Evolutionary conservation across 2,329 filamentous ascomycete genomes (phyloP).

Genomic region (Aspergillus cejpii): DNA sequence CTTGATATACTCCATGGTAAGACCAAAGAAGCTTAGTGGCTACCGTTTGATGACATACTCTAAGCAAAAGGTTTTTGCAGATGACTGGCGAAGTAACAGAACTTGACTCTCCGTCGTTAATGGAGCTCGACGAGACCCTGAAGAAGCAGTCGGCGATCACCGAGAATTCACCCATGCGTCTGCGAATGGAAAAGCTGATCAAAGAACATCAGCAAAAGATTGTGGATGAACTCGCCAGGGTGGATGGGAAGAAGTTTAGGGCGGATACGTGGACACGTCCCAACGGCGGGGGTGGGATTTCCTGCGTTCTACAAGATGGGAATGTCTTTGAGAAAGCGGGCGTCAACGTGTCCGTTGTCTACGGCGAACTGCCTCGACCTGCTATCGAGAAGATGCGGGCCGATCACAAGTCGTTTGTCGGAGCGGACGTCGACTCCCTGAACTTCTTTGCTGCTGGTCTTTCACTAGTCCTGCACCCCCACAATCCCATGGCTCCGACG

Average conservation of each 20-base stretch:
- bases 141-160: conserved; percentile 73
- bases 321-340: conserved; percentile 98
- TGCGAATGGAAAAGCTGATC: conserved; percentile 96
- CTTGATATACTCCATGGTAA: conserved; percentile 49
- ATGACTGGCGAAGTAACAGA: conserved; percentile 35
- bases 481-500: conserved; percentile 94
- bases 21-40: neutral
- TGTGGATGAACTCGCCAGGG: conserved; percentile 69
- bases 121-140: conserved; percentile 72
- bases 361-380: conserved; percentile 77
- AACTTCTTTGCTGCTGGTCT: conserved; percentile 94
- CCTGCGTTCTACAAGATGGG: conserved; percentile 89
- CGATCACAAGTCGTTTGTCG: conserved; percentile 84
- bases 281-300: conserved; percentile 86
- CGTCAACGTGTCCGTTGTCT: conserved; percentile 90
- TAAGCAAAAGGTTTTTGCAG: conserved; percentile 18
- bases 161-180: conserved; percentile 81
- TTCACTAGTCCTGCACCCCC: conserved; percentile 85
- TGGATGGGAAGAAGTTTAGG: conserved; percentile 77
- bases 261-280: conserved; percentile 81
- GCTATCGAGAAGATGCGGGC: conserved; percentile 90
- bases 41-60: neutral
- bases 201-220: conserved; percentile 88
- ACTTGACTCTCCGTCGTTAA: conserved; percentile 56
- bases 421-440: conserved; percentile 68